Base-by-base conservation (phyloP, 352 stramenopile species). In the Globisporangium nodosum region DNA sequence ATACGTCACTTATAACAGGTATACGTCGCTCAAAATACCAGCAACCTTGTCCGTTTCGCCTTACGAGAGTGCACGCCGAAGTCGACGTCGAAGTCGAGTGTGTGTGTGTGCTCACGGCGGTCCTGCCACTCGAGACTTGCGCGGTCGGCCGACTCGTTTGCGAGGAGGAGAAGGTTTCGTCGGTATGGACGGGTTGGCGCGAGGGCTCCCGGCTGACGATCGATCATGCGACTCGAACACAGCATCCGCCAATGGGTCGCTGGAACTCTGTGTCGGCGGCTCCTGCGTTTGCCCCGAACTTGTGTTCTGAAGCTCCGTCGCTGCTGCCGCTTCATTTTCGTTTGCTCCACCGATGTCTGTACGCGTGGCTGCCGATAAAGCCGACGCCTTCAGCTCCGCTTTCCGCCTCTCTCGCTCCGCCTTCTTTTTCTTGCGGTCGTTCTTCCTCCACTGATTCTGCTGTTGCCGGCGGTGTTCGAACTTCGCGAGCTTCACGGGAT, bases 161-260 rank as follows among this genome's bases (percentile, higher is more conserved):
- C 37, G 37, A 43, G 12, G 37, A 43, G 37, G 37, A 18, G 12
- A 9, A 12, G 11, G 35, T 42, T 13, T 11, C 11, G 8, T 42
- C 35, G 35, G 27, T 16, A 7, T 16, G 16, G 45, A 43, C 47
- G 45, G 31, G 7, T 9, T 33, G 27, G 46, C 21, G 21, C 20
- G 40, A 2, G 54, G 20, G 12, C 33, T 48, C 20, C 35, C 46
- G 8, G n/a, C 33, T 5, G 45, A n/a, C 45, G 39, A 31, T 12
- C 42, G 50, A 12, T 58, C 49, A 21, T 63, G 57, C 21, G 46
- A 31, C 37, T 63, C 39, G 15, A 58, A 46, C 39, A 63, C 35
- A 42, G 46, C 49, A 1, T 53, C 37, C 5, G 52, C 33, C 31
- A n/a, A 35, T 16, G 43, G 58, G 13, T 58, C 50, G 6, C 7